Conservation (phyloP, 2,329 filamentous ascomycete species). For the Sporothrix protearum region DNA sequence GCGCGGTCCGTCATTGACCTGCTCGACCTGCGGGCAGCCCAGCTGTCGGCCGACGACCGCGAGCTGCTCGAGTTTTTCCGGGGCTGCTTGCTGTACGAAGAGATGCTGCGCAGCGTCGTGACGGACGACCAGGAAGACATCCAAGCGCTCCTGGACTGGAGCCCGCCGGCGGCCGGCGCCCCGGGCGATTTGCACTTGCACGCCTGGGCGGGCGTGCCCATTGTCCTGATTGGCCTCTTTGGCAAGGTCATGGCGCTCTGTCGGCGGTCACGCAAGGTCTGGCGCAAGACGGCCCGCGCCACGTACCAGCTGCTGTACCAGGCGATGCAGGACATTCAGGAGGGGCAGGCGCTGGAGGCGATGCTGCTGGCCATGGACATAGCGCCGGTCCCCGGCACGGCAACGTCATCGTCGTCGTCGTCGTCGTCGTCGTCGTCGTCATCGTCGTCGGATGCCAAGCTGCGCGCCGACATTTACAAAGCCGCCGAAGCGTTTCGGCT, state of each 20-base stretch:
- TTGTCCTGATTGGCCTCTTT: slow-evolving; percentile 35
- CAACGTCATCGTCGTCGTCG: neutral
- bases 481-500: slow-evolving; percentile 41
- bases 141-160: slow-evolving; percentile 25
- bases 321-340: slow-evolving; percentile 34
- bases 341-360: slow-evolving; percentile 38
- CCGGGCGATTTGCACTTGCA: slow-evolving; percentile 30
- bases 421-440: neutral
- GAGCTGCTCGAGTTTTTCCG: slow-evolving; percentile 39
- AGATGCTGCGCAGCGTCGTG: slow-evolving; percentile 40
- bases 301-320: slow-evolving; percentile 31
- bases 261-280: slow-evolving; percentile 35
- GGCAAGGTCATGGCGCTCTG: slow-evolving; percentile 39
- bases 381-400: neutral
- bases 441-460: slow-evolving; percentile 25
- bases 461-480: slow-evolving; percentile 34
- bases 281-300: slow-evolving; percentile 29
- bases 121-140: slow-evolving; percentile 35
- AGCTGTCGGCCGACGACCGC: slow-evolving; percentile 29
- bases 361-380: slow-evolving; percentile 35
- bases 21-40: slow-evolving; percentile 16
- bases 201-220: slow-evolving; percentile 41
- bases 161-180: neutral
- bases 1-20: slow-evolving; percentile 30
- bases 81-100: slow-evolving; percentile 41